Conservation (phyloP, 768 basidiomycete species). For the Tulasnella sp. region DNA sequence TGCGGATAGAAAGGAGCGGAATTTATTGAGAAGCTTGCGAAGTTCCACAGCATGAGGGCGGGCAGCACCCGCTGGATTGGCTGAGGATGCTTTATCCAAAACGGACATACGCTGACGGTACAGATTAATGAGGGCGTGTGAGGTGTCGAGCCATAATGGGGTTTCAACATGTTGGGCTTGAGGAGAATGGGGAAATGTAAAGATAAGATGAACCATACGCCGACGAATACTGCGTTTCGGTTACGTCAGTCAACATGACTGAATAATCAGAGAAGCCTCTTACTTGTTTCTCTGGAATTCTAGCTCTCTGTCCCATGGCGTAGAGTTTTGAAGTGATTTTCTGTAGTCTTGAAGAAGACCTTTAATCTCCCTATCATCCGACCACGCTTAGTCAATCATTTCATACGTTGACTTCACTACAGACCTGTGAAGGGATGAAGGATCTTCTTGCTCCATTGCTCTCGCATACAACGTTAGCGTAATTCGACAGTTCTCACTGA, state of each 20-base stretch:
- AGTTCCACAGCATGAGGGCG: slow-evolving; percentile 45
- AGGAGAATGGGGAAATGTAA: slow-evolving; percentile 51
- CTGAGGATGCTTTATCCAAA: slow-evolving; percentile 39
- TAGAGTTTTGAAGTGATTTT: slow-evolving; percentile 1
- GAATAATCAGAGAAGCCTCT: slow-evolving; percentile 11
- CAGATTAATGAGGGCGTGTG: slow-evolving; percentile 66
- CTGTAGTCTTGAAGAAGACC: slow-evolving; percentile 11
- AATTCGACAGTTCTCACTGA: background rate
- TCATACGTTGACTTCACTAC: background rate
- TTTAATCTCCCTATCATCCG: slow-evolving; percentile 7
- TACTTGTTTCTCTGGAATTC: slow-evolving; percentile 81
- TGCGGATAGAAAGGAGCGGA: slow-evolving; percentile 75
- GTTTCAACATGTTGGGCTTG: slow-evolving; percentile 72
- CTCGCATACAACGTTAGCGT: slow-evolving; percentile 1
- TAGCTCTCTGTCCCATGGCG: slow-evolving; percentile 74
- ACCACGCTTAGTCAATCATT: background rate
- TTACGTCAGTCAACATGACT: slow-evolving; percentile 16
- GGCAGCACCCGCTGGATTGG: background rate
- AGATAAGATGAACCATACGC: slow-evolving; percentile 53
- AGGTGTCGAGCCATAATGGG: slow-evolving; percentile 87
- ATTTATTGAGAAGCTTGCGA: slow-evolving; percentile 74
- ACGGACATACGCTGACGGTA: slow-evolving; percentile 65
- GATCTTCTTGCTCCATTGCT: slow-evolving; percentile 3
- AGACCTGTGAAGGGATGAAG: slow-evolving; percentile 3
- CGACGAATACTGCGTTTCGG: slow-evolving; percentile 44